These are phyloP conservation scores for Phaeolepiota aurea DNA, from an alignment of 768 basidiomycete genomes.

Conservation along the genomic window DNA sequence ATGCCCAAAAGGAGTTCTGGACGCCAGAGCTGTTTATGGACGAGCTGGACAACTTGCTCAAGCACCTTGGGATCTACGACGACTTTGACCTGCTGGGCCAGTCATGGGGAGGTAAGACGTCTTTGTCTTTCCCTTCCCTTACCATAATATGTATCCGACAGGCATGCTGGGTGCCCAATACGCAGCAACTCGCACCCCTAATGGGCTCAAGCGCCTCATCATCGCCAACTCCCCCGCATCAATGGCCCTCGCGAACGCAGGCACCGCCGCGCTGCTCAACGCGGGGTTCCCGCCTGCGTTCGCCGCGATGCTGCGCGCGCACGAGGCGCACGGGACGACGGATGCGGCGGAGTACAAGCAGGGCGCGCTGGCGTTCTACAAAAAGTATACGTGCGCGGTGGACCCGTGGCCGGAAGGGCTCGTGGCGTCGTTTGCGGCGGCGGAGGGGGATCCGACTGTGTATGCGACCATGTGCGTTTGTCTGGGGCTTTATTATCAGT, in stretches of 20 bases:
- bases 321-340: neutral
- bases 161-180: neutral
- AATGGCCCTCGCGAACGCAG: neutral
- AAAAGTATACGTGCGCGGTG: conserved; percentile 2
- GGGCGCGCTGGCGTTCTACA: neutral
- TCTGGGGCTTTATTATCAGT: neutral
- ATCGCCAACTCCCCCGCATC: neutral
- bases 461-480: conserved; percentile 21
- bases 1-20: neutral
- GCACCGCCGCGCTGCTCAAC: neutral
- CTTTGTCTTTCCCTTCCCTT: neutral
- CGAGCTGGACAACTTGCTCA: neutral
- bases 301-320: neutral
- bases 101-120: neutral
- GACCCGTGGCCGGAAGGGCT: conserved; percentile 25
- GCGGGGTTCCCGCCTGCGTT: neutral
- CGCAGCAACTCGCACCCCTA: neutral
- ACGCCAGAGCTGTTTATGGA: neutral
- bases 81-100: neutral
- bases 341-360: neutral
- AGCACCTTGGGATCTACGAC: neutral
- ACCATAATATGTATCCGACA: neutral
- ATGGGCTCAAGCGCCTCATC: neutral
- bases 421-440: conserved; percentile 12
- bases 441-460: conserved; percentile 21